phyloP scores from a whole-genome alignment of 2,329 filamentous ascomycete species.

The Fusarium verticillioides region DNA sequence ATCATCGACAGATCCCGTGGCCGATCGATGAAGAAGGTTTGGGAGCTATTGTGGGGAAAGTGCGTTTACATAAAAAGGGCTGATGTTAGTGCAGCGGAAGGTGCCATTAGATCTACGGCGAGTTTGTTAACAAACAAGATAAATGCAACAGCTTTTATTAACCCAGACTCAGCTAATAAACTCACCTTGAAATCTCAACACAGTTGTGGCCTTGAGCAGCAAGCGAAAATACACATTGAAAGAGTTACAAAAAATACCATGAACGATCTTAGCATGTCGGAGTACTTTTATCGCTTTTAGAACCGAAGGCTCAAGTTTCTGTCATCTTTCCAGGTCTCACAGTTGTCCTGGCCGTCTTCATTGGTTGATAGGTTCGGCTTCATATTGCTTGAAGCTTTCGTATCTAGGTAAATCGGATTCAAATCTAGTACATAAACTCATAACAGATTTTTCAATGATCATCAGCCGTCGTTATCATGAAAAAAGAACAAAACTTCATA shows the following conservation, averaged over 20 bases:
- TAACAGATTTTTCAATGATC: not conserved
- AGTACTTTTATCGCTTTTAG: not conserved
- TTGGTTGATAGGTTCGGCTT: not conserved
- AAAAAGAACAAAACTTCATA: slow-evolving; percentile 19
- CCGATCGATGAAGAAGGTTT: slow-evolving; percentile 22
- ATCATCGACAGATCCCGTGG: slow-evolving; percentile 31
- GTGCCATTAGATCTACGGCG: not conserved
- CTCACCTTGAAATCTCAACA: not conserved
- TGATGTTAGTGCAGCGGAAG: slow-evolving; percentile 18
- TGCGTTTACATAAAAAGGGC: not conserved
- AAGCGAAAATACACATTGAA: not conserved
- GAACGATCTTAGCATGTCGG: not conserved
- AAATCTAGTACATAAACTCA: not conserved
- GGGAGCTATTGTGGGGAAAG: slow-evolving; percentile 16
- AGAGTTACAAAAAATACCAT: not conserved
- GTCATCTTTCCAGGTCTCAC: not conserved
- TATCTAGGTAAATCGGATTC: not conserved
- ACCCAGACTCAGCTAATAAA: not conserved
- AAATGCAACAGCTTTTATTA: not conserved
- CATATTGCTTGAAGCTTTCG: not conserved
- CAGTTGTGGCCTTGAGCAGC: not conserved
- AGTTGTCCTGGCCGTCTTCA: not conserved
- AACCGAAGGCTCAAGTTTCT: not conserved
- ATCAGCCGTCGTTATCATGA: slow-evolving; percentile 25
- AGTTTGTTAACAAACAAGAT: not conserved